phyloP scores from a whole-genome alignment of 1,139 yeast species.

The Magnusiomyces paraingens region DNA sequence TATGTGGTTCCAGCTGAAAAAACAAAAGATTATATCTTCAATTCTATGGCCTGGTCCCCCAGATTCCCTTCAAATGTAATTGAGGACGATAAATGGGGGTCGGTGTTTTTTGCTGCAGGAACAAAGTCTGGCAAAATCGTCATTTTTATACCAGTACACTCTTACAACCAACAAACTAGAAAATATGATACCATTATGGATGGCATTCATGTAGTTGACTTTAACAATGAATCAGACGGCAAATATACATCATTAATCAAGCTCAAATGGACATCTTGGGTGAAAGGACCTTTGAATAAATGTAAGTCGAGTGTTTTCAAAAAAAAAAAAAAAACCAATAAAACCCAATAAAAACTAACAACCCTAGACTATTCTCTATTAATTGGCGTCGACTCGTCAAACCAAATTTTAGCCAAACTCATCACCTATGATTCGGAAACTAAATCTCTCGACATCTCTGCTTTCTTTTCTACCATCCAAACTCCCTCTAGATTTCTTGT shows the following conservation, averaged over 20 bases:
- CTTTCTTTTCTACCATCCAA: background rate
- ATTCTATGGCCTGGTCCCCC: conserved; percentile 3
- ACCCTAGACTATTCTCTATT: background rate
- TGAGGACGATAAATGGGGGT: conserved; percentile 2
- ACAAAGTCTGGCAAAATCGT: conserved; percentile 2
- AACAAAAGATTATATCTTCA: background rate
- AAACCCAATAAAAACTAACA: too few relatives aligned
- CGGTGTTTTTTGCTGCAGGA: conserved; percentile 1
- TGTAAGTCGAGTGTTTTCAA: background rate
- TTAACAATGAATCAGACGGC: too few relatives aligned
- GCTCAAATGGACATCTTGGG: conserved; percentile 1
- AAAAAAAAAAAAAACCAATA: too few relatives aligned
- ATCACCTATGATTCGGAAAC: background rate
- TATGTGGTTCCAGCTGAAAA: background rate
- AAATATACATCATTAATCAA: background rate
- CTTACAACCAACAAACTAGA: too few relatives aligned
- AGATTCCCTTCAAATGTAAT: background rate
- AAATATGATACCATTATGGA: too few relatives aligned
- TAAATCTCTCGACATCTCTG: background rate
- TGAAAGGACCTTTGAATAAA: background rate
- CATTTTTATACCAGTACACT: background rate
- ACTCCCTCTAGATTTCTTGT: background rate
- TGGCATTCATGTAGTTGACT: too few relatives aligned
- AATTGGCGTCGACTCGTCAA: background rate
- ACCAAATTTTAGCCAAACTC: background rate